Conservation (phyloP, 2,329 filamentous ascomycete species). For the Hypomyces rosellus region DNA sequence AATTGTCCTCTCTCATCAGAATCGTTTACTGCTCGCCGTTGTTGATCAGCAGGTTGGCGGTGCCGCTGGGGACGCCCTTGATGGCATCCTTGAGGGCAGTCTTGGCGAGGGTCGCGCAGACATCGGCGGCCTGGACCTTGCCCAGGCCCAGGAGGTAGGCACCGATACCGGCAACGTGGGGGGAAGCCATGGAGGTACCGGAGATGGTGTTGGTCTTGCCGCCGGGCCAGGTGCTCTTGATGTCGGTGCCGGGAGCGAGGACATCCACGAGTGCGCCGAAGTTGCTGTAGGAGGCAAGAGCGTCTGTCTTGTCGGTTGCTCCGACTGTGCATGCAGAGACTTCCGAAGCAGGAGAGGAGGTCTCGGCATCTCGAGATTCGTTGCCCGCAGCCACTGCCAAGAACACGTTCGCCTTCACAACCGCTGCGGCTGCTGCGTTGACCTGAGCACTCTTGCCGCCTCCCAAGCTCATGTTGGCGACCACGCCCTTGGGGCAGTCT, state of each 20-base stretch:
- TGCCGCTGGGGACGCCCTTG: slow-evolving; percentile 24
- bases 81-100: slow-evolving; percentile 32
- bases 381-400: slow-evolving; percentile 53
- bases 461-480: slow-evolving; percentile 55
- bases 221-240: slow-evolving; percentile 44
- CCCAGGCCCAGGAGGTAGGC: slow-evolving; percentile 41
- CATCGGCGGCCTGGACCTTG: slow-evolving; percentile 14
- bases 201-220: slow-evolving; percentile 33
- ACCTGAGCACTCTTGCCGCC: slow-evolving; percentile 38
- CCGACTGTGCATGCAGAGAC: slow-evolving; percentile 46
- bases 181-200: slow-evolving; percentile 40
- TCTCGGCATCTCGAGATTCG: slow-evolving; percentile 35
- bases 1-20: no score
- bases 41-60: slow-evolving; percentile 38
- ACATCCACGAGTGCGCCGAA: slow-evolving; percentile 44
- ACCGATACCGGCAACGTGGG: slow-evolving; percentile 36
- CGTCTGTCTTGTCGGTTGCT: slow-evolving; percentile 35
- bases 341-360: slow-evolving; percentile 43
- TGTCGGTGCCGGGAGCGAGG: slow-evolving; percentile 43
- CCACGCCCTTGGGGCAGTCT: slow-evolving; percentile 37
- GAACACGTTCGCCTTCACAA: slow-evolving; percentile 42
- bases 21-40: slow-evolving; percentile 27
- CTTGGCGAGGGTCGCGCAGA: slow-evolving; percentile 22
- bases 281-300: slow-evolving; percentile 45
- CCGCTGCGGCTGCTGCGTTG: slow-evolving; percentile 43